Base-by-base conservation (phyloP, 495 filamentous ascomycete genomes). In the Aspergillus coremiiformis region DNA sequence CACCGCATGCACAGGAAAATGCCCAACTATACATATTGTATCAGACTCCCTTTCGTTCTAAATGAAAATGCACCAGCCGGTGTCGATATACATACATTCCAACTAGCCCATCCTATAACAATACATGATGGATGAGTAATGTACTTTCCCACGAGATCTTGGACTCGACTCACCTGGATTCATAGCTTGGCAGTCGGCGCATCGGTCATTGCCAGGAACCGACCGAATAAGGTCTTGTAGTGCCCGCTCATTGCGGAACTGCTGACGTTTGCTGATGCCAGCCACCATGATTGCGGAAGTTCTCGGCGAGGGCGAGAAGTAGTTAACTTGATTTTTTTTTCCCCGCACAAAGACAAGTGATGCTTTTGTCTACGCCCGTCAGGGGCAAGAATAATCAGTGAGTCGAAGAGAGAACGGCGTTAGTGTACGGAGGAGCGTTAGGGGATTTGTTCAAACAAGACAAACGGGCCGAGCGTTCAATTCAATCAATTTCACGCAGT, bases 1-100 rank as follows among this genome's bases (percentile, higher is more conserved):
- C 93, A 98, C 65, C 94, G 89, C 86, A 96, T 91, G 73, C 93
- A 98, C 5, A 98, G 79, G 71, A 98, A 98, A 46, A 96, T 82
- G 27, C 93, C 93, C 69, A 98, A 77, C 90, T 95, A 63, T 58
- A 54, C 48, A 53, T 47, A 52, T 21, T 5, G 9, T 21, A 21
- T 27, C 49, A 29, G 9, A 47, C 43, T 27, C 14, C 35, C 14
- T 35, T 21, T 20, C 37, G 37, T 21, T 41, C 37, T 41, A n/a
- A 41, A 33, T 30, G n/a, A 39, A 15, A 10, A n/a, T n/a, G 47
- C 10, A 8, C 6, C 14, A 26, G 23, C 22, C 27, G 22, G 17
- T 11, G 9, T 47, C 27, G 35, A 15, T 17, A 30, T 55, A 81
- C 89, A 68, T 84, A 96, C 90, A 68, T 86, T 97, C 91, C 93